Evolutionary conservation across 73 alveolate species (phyloP).

Genomic region (Durusdinium trenchii): DNA sequence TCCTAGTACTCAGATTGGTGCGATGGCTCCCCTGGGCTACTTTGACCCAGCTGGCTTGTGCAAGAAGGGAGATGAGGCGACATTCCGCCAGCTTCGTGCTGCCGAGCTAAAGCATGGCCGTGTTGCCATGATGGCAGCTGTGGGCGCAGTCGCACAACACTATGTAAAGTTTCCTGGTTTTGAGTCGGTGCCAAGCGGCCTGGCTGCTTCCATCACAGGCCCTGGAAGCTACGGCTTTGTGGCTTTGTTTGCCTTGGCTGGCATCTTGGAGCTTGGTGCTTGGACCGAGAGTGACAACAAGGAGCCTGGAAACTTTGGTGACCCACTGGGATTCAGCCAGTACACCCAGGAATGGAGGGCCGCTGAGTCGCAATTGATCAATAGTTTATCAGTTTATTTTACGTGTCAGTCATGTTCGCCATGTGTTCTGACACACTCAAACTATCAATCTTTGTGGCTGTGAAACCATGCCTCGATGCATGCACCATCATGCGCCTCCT

Average conservation of each 20-base stretch:
- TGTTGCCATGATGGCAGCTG: constrained; percentile 47
- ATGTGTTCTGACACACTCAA: no score
- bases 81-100: constrained; percentile 41
- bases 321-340: constrained; percentile 26
- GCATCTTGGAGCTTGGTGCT: constrained; percentile 3
- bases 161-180: constrained; percentile 60
- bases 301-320: constrained; percentile 66
- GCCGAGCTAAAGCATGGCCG: constrained; percentile 57
- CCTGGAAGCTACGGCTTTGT: constrained; percentile 41
- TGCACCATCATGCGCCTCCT: no score
- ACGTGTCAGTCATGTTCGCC: no score
- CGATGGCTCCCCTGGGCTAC: constrained; percentile 63
- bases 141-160: constrained; percentile 41
- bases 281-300: constrained; percentile 42
- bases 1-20: constrained; percentile 39
- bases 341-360: constrained; percentile 19
- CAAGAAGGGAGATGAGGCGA: constrained; percentile 35
- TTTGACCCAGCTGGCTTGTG: constrained; percentile 56
- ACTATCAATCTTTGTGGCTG: no score
- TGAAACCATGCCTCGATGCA: no score
- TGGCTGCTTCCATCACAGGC: not conserved
- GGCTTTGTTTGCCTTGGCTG: not conserved
- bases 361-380: not conserved
- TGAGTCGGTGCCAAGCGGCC: constrained; percentile 34
- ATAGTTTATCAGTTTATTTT: no score